Conservation (phyloP, 2,329 filamentous ascomycete species). For the Aureobasidium namibiae region DNA sequence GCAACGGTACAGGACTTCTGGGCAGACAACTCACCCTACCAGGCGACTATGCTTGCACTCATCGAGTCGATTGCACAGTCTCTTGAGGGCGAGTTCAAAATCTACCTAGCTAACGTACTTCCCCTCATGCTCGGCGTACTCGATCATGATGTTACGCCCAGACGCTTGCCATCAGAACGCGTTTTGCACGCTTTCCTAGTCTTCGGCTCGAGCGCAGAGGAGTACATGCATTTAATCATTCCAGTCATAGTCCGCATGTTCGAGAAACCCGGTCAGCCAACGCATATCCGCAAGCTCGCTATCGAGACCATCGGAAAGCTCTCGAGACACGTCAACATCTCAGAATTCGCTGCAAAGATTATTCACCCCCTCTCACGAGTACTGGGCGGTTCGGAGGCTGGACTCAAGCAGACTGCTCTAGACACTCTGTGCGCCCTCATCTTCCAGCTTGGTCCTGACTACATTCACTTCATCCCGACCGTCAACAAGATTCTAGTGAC, state of each 20-base stretch:
- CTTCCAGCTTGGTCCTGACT: conserved; percentile 91
- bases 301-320: conserved; percentile 94
- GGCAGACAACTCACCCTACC: conserved; percentile 69
- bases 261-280: conserved; percentile 75
- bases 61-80: conserved; percentile 92
- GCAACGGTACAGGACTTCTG: conserved; percentile 84
- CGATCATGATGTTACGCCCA: conserved; percentile 70
- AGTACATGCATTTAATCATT: conserved; percentile 99
- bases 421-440: conserved; percentile 94
- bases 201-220: conserved; percentile 89
- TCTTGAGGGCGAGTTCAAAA: conserved; percentile 94
- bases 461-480: conserved; percentile 85
- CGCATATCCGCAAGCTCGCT: conserved; percentile 71
- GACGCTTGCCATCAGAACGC: conserved; percentile 75
- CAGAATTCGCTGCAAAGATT: conserved; percentile 92
- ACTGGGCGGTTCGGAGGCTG: conserved; percentile 62
- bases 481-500: conserved; percentile 76
- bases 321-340: conserved; percentile 92
- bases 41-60: conserved; percentile 83
- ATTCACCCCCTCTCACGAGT: conserved; percentile 87
- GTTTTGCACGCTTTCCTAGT: conserved; percentile 93
- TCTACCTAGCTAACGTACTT: conserved; percentile 80
- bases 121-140: conserved; percentile 92
- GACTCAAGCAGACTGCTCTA: conserved; percentile 71
- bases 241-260: conserved; percentile 92